Base-by-base conservation (phyloP, 1,284 basidiomycete species). In the Ceratobasidium sp. region DNA sequence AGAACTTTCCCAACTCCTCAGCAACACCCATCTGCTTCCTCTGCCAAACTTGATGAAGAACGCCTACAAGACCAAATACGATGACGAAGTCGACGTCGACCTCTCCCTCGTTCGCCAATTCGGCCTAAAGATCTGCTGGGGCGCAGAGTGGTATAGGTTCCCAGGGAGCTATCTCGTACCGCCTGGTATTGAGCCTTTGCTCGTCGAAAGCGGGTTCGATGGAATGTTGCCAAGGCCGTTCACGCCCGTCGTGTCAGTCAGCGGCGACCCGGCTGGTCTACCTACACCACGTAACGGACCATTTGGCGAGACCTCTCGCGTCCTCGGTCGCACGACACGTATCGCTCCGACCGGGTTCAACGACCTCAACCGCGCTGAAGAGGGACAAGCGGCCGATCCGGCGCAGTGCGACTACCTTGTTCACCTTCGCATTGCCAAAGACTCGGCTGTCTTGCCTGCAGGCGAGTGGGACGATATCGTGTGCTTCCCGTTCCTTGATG, bases 141-240 rank as follows among this genome's bases (percentile, higher is more conserved):
- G 93, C 46, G 95, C 97, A 83, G 97, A 99, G 85, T 99, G 98
- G 98, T 89, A 99, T 84, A 90, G 97, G 18, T 99, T 97, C 88
- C 96, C 97, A 0, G 91, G 94, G 0, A 93, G 94, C 84, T 99
- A 95, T 86, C 90, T 97, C 67, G 89, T 99, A 23, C 97, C 97
- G 0, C 90, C 93, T 76, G 93, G 91, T 20, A 87, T 98, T 77
- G 89, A 92, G 64, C 92, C 97, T 18, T 89, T 94, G 80, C 99
- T 96, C 86, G 87, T 99, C 84, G 93, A 95, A 87, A 96, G 93
- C 85, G 95, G 93, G 77, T 98, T 98, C 82, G 89, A 92, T 78
- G 97, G 97, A 15, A 91, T 97, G 84, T 87, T 99, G 80, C 98
- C 98, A 4, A 91, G 93, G 56, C 94, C 95, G 84, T 97, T 97